Evolutionary conservation across 2,329 filamentous ascomycete species (phyloP).

Genomic region (Fusarium chlamydosporum): DNA sequence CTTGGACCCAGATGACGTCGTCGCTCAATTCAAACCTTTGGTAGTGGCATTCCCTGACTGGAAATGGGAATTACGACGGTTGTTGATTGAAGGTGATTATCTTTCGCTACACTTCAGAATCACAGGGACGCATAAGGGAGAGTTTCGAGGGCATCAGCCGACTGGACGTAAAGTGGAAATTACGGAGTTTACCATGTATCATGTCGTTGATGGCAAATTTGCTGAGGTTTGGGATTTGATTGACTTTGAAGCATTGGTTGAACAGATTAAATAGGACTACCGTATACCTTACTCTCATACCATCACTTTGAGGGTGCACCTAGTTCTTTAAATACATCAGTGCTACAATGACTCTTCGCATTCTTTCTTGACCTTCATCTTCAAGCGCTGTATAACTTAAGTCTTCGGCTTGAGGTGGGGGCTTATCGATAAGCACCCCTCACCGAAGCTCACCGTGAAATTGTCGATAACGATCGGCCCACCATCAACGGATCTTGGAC

Average conservation of each 20-base stretch:
- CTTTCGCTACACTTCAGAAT: conserved; percentile 19
- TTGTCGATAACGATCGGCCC: conserved; percentile 42
- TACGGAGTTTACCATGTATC: conserved; percentile 24
- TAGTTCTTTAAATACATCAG: too few relatives aligned
- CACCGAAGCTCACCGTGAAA: conserved; percentile 32
- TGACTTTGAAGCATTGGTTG: conserved; percentile 16
- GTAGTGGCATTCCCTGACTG: conserved; percentile 25
- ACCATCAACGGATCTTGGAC: conserved; percentile 26
- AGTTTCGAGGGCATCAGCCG: conserved; percentile 12
- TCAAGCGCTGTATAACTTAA: not conserved
- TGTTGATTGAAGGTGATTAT: conserved; percentile 5
- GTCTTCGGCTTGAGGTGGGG: not conserved
- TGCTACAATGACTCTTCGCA: too few relatives aligned
- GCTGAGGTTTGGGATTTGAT: conserved; percentile 20
- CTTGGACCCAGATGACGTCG: conserved; percentile 1
- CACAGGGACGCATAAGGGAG: conserved; percentile 5
- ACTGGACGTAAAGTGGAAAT: conserved; percentile 15
- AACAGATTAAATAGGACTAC: conserved; percentile 2
- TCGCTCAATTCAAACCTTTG: conserved; percentile 8
- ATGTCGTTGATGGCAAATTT: conserved; percentile 15
- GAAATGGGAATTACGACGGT: conserved; percentile 15
- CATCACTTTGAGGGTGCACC: not conserved
- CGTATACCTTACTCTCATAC: rapidly evolving
- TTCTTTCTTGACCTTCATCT: not conserved
- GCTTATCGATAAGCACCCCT: conserved; percentile 29